Conservation (phyloP, 2,329 filamentous ascomycete genomes). For the Aspergillus sergii region DNA sequence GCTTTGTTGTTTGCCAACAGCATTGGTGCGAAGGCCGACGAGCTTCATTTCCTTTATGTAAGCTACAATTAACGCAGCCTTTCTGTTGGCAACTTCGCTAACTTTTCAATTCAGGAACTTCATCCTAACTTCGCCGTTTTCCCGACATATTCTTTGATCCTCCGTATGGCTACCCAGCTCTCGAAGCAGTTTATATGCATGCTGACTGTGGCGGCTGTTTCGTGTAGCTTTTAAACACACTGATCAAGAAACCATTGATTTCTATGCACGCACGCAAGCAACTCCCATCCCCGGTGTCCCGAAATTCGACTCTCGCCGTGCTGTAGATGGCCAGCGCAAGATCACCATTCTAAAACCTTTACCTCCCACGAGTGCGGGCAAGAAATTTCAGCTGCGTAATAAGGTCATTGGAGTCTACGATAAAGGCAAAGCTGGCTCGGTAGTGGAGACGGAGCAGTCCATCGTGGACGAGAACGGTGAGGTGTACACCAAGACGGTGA, state of each 20-base stretch:
- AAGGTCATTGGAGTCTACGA: conserved; percentile 86
- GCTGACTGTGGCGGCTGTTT: conserved; percentile 22
- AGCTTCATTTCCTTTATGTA: conserved; percentile 92
- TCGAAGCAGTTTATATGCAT: neutral
- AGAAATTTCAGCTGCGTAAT: conserved; percentile 73
- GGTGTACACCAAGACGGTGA: conserved; percentile 69
- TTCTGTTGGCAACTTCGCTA: neutral
- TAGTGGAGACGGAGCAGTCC: conserved; percentile 76
- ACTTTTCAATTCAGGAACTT: conserved; percentile 64
- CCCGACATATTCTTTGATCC: conserved; percentile 82
- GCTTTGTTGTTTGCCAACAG: conserved; percentile 86
- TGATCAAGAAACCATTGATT: conserved; percentile 77
- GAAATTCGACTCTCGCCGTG: conserved; percentile 71
- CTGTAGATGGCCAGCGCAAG: conserved; percentile 82
- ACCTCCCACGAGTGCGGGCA: conserved; percentile 70
- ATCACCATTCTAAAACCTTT: conserved; percentile 77
- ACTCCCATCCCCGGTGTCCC: conserved; percentile 74
- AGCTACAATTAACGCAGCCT: conserved; percentile 27
- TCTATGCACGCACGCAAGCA: conserved; percentile 71
- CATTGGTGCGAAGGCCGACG: conserved; percentile 81
- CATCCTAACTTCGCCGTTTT: conserved; percentile 86
- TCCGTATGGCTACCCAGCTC: conserved; percentile 56
- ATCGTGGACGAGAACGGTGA: conserved; percentile 74
- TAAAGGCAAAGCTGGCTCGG: conserved; percentile 81
- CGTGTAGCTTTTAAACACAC: conserved; percentile 72